Percentiles rank a stretch among this genome's conserved stretches.
These are phyloP conservation scores for Huntiella omanensis DNA, from an alignment of 2,329 filamentous ascomycete species.

Conservation along the genomic window DNA sequence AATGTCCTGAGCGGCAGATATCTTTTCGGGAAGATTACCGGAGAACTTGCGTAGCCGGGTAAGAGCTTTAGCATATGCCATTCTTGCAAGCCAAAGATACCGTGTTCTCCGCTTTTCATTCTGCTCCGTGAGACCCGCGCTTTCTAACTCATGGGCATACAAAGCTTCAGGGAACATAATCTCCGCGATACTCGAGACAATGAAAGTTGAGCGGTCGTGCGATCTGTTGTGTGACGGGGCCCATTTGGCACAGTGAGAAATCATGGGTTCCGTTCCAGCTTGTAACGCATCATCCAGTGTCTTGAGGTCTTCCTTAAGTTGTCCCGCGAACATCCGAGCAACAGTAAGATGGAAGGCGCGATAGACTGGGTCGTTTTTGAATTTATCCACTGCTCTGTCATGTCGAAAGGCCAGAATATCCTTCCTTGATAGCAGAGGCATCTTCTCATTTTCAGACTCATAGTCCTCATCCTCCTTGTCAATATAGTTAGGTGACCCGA, in stretches of 20 bases:
- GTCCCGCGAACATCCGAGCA: too few species aligned
- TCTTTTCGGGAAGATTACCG: conserved; percentile 29
- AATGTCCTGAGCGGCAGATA: too few species aligned
- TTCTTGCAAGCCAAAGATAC: conserved; percentile 34
- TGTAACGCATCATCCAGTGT: conserved; percentile 22
- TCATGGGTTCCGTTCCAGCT: conserved; percentile 20
- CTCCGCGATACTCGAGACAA: conserved; percentile 38
- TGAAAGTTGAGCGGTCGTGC: conserved; percentile 39
- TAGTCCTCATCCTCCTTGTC: too few species aligned
- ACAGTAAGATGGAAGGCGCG: too few species aligned
- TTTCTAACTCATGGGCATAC: conserved; percentile 17
- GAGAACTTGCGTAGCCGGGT: conserved; percentile 34
- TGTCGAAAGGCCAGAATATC: too few species aligned
- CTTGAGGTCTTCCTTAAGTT: conserved; percentile 20
- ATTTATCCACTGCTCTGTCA: too few species aligned
- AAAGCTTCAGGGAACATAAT: conserved; percentile 24
- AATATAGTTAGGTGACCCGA: too few species aligned
- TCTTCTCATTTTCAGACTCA: too few species aligned
- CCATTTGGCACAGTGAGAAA: conserved; percentile 43
- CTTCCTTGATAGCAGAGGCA: too few species aligned
- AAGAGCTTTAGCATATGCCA: conserved; percentile 31
- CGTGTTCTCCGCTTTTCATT: conserved; percentile 18
- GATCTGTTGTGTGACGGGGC: conserved; percentile 35
- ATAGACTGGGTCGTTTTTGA: too few species aligned
- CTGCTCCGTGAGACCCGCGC: conserved; percentile 15